Evolutionary conservation across 2,329 filamentous ascomycete genomes (phyloP), one percentile per base, ranked within the genome.

Genomic region (Pseudogymnoascus sp.): DNA sequence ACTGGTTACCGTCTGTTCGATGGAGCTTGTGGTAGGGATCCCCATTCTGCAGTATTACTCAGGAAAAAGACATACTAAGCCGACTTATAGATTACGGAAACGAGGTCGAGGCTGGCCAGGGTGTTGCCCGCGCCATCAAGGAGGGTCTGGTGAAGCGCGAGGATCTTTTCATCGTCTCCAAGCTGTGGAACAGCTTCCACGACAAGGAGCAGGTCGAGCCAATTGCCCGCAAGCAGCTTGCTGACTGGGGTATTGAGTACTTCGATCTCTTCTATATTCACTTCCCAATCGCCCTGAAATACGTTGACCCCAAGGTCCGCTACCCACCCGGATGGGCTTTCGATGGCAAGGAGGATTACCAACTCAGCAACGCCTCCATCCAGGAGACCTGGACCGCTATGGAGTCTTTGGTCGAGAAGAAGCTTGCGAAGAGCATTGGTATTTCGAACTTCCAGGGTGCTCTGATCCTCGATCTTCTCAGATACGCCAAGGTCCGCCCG

Each of bases 111-210:
- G 85, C 83, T 66, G 90, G 89, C 63, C 78, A 92, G 73, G 90
- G 90, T 70, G 82, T 93, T 55, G 84, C 86, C 64, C 87, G 88
- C 68, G 90, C 90, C 70, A 90, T 94, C 76, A 82, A 87, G 72
- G 90, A 94, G 8, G 88, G 89, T 45, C 75, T 93, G 63, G 89
- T 92, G 69, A 91, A 87, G 80, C 87, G 90, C 64, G 85, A 89
- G 76, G 90, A 96, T 25, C 88, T 96, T 73, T 96, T 96, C 84
- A 86, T 96, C 72, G 89, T 92, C 67, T 91, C 88, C 76, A 96
- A 96, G 81, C 87, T 96, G 63, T 96, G 92, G 91, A 92, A 93
- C 79, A 87, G 87, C 67, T 96, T 92, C 84, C 90, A 96, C 80
- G 88, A 93, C 71, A 81, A 81, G 69, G 87, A 93, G 68, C 82